Evolutionary conservation across 2,329 filamentous ascomycete genomes (phyloP).

Genomic region (Venturia oleaginea): DNA sequence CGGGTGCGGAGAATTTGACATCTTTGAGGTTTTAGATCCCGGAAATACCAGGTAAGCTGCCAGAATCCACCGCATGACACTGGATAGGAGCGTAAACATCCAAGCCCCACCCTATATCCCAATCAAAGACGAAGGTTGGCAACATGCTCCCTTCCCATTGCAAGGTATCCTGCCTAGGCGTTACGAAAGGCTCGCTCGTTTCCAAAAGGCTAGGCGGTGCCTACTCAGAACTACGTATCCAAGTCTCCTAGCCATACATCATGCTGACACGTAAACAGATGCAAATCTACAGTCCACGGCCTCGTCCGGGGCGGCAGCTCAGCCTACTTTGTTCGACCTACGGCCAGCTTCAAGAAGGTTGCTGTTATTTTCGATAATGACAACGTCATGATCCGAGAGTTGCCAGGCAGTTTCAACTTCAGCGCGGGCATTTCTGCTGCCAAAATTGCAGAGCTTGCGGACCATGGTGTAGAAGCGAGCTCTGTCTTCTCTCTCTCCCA

Average conservation of each 20-base stretch:
- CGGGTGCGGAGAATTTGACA: slow-evolving; percentile 67
- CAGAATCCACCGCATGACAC: background rate
- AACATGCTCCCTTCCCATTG: background rate
- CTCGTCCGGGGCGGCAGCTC: slow-evolving; percentile 55
- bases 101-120: background rate
- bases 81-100: background rate
- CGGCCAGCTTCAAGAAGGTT: slow-evolving; percentile 49
- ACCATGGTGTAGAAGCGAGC: background rate
- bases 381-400: slow-evolving; percentile 46
- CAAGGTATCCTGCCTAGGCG: background rate
- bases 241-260: background rate
- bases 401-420: slow-evolving; percentile 30
- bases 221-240: background rate
- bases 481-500: background rate
- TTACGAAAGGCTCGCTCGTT: background rate
- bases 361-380: slow-evolving; percentile 52
- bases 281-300: slow-evolving; percentile 62
- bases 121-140: background rate
- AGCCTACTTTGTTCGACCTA: slow-evolving; percentile 63
- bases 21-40: slow-evolving; percentile 59
- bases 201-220: background rate
- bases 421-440: slow-evolving; percentile 16
- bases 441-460: background rate
- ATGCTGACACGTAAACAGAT: slow-evolving; percentile 40
- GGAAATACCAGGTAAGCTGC: slow-evolving; percentile 30